phyloP scores from a whole-genome alignment of 2,329 filamentous ascomycete species.

The Penicillium aurantiogriseum region DNA sequence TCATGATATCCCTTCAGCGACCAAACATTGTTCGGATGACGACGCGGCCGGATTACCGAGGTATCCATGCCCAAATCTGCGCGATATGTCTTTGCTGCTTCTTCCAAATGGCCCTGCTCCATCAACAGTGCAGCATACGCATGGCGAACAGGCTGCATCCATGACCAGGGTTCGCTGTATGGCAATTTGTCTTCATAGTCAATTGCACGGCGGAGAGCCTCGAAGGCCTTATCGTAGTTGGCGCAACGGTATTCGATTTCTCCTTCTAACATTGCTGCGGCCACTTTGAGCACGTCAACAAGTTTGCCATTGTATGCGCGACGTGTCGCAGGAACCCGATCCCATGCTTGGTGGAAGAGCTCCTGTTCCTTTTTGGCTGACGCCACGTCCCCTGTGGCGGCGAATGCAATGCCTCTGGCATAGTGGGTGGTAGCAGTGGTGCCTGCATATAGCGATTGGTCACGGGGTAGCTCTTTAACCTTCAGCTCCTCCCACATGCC shows the following conservation, averaged over 20 bases:
- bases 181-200: slow-evolving; percentile 60
- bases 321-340: slow-evolving; percentile 56
- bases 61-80: slow-evolving; percentile 60
- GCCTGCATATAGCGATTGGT: slow-evolving; percentile 61
- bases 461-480: slow-evolving; percentile 54
- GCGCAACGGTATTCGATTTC: slow-evolving; percentile 67
- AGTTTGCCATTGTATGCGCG: slow-evolving; percentile 68
- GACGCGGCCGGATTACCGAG: slow-evolving; percentile 59
- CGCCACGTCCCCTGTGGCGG: slow-evolving; percentile 54
- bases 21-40: slow-evolving; percentile 73
- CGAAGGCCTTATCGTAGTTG: slow-evolving; percentile 59
- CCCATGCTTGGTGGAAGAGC: slow-evolving; percentile 52
- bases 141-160: slow-evolving; percentile 72
- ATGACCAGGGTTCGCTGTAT: slow-evolving; percentile 73
- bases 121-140: slow-evolving; percentile 66
- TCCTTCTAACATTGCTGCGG: slow-evolving; percentile 64
- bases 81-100: slow-evolving; percentile 56
- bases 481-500: slow-evolving; percentile 68
- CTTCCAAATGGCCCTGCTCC: slow-evolving; percentile 58
- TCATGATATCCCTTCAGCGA: slow-evolving; percentile 69
- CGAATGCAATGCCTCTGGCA: slow-evolving; percentile 63
- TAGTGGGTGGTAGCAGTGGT: slow-evolving; percentile 67
- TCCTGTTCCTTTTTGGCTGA: slow-evolving; percentile 53
- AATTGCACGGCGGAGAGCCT: slow-evolving; percentile 56
- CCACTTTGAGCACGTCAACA: slow-evolving; percentile 62